Evolutionary conservation across 202 grass and related monocot species (phyloP), one percentile per base, ranked within the genome.

Genomic region (Zoysia matrella): DNA sequence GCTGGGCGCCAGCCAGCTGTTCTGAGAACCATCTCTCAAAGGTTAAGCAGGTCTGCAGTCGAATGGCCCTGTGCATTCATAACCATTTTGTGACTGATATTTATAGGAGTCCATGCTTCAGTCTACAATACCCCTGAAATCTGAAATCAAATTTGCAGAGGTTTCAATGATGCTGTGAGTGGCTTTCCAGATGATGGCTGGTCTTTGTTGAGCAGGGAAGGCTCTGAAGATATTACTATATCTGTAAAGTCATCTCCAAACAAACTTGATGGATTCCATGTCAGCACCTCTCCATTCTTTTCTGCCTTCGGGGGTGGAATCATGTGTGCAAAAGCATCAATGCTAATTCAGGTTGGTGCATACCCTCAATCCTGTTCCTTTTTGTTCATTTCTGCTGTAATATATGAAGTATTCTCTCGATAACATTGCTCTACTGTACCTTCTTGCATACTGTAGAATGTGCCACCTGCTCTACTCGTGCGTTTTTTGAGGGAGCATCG

Each of bases 131-230:
- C 15, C 2, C 52, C 78, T 80, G 58, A 83, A 67, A 65, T 86
- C 0, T 14, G 12, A 3, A 57, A 54, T 80, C 44, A 72, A 81
- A 62, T 79, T 72, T 87, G 64, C 83, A 99, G 96, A 69, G 96
- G 96, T 22, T 99, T 99, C 82, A 99, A 99, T 51, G 93, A 99
- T 92, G 93, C 96, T 58, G 81, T 99, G 11, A 96, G 86, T 52
- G 96, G 96, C 58, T 99, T 99, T 68, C 47, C 77, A 67, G 96
- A 96, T 86, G 96, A 99, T 89, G 96, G 96, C 9, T 99, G 96
- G 96, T 93, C 92, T 47, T 52, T 90, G 66, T 65, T 99, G 79
- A 82, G 51, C 40, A 94, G 83, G 64, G 96, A 99, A 42, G 93
- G 93, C 1, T 53, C 85, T 61, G 91, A 96, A 76, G 96, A 99